phyloP scores from a whole-genome alignment of 2,329 filamentous ascomycete genomes.

The Trichoderma gracile region DNA sequence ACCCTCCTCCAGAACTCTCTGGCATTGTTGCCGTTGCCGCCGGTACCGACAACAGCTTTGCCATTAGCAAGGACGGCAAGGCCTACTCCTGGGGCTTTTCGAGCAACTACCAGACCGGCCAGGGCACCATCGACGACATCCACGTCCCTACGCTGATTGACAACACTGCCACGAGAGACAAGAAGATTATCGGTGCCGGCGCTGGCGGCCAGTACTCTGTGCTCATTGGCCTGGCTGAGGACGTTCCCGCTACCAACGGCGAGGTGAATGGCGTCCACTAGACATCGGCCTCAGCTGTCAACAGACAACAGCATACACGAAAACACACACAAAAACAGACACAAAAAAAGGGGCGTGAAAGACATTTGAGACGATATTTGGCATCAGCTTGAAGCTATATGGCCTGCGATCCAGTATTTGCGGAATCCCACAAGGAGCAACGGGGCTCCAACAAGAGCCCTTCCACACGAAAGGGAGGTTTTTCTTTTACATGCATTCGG shows the following conservation, averaged over 20 bases:
- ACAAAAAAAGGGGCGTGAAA: background rate
- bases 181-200: slow-evolving; percentile 74
- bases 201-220: slow-evolving; percentile 85
- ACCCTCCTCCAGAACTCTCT: slow-evolving; percentile 45
- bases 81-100: slow-evolving; percentile 82
- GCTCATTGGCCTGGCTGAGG: slow-evolving; percentile 50
- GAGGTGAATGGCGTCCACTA: slow-evolving; percentile 22
- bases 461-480: background rate
- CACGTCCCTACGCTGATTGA: slow-evolving; percentile 76
- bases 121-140: slow-evolving; percentile 76
- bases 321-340: background rate
- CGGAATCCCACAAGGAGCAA: background rate
- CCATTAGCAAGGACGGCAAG: slow-evolving; percentile 67
- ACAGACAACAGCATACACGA: background rate
- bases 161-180: slow-evolving; percentile 76
- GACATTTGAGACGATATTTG: background rate
- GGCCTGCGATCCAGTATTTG: background rate
- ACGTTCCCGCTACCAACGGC: slow-evolving; percentile 37
- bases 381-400: slow-evolving; percentile 5
- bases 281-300: background rate
- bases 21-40: slow-evolving; percentile 58
- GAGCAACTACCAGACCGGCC: slow-evolving; percentile 76
- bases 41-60: slow-evolving; percentile 73
- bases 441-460: background rate
- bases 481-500: background rate